These are phyloP conservation scores for Gypsophila paniculata DNA, from an alignment of 179 eudicot species.

Conservation along the genomic window DNA sequence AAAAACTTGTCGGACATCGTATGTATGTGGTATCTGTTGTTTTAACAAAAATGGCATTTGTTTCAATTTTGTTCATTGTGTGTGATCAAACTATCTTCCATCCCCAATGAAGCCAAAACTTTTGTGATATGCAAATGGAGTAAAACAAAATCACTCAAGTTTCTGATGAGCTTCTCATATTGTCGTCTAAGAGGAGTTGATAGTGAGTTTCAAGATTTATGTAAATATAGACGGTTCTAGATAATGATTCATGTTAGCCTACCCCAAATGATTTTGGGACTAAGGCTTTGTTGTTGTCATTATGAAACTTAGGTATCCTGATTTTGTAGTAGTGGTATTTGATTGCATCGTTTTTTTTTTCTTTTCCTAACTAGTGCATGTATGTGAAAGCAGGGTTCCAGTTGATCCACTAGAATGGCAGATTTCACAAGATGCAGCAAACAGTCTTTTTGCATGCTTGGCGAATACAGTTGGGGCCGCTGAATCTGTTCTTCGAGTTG, in stretches of 20 bases:
- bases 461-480: constrained; percentile 97
- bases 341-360: background rate
- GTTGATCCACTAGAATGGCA: constrained; percentile 99
- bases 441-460: constrained; percentile 66
- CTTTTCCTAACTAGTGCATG: background rate
- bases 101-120: background rate
- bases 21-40: no score
- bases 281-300: no score
- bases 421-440: constrained; percentile 85
- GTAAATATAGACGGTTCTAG: no score
- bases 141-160: background rate
- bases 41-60: background rate
- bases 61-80: background rate
- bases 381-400: constrained; percentile 51
- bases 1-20: no score
- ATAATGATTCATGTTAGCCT: no score
- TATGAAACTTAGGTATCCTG: background rate
- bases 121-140: background rate
- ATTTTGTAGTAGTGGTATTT: background rate
- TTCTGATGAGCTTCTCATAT: background rate
- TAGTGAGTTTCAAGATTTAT: no score
- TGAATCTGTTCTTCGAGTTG: constrained; percentile 92
- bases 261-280: no score
- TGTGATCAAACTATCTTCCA: background rate
- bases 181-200: background rate